Evolutionary conservation across 192 early-diverging fungal genomes (phyloP).

Genomic region (Umbelopsis sp.): DNA sequence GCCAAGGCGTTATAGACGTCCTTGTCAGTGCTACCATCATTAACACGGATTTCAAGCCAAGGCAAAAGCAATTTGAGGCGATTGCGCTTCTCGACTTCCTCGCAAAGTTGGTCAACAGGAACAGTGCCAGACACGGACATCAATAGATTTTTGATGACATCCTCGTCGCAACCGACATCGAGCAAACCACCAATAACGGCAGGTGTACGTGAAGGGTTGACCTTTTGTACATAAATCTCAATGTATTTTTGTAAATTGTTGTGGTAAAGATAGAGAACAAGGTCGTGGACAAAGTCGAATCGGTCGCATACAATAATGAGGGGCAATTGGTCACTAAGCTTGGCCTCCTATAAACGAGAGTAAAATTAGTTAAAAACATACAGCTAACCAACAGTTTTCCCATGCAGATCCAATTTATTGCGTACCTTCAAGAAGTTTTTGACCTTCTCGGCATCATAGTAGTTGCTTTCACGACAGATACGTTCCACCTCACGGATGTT

Average conservation of each 20-base stretch:
- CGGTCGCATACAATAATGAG: conserved; percentile 99
- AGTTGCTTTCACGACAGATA: conserved; percentile 94
- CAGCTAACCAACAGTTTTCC: too few species aligned
- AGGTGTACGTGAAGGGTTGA: conserved; percentile 92
- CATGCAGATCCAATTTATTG: too few species aligned
- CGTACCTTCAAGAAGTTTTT: conserved; percentile 94
- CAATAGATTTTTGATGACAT: conserved; percentile 87
- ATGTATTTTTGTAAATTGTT: conserved; percentile 94
- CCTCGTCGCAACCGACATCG: conserved; percentile 98
- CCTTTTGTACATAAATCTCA: conserved; percentile 99
- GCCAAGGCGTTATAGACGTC: conserved; percentile 97
- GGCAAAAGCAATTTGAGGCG: conserved; percentile 93
- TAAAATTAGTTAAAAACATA: neutral
- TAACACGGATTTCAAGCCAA: conserved; percentile 89
- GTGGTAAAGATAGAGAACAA: conserved; percentile 95
- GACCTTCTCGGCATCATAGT: conserved; percentile 97
- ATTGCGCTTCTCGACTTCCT: conserved; percentile 95
- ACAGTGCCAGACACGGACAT: conserved; percentile 81
- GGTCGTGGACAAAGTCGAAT: conserved; percentile 95
- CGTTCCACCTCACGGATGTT: conserved; percentile 98
- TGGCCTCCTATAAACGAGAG: conserved; percentile 65
- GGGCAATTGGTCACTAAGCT: conserved; percentile 94
- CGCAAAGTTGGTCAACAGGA: conserved; percentile 84
- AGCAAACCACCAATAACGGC: conserved; percentile 95
- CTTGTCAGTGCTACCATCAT: conserved; percentile 86